Base-by-base conservation (phyloP, 805 yeast genomes). In the Barnettozyma wickerhamii region DNA sequence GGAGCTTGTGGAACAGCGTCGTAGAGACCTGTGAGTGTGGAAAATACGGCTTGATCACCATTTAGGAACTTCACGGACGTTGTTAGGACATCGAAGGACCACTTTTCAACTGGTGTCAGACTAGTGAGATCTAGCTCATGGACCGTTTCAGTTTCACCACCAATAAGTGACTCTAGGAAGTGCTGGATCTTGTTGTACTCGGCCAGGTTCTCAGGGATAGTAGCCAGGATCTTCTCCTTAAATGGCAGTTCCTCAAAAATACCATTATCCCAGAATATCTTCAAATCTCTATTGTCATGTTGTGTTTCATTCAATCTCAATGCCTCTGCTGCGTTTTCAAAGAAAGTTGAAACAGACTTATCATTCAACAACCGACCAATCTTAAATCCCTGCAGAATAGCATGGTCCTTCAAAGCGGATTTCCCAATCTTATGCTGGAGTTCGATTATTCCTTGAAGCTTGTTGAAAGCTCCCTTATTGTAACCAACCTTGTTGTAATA, bases 381-480 rank as follows among this genome's bases (percentile, higher is more conserved):
- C 29, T 54, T 53, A n/a, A 50, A 30, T 12, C 57, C 60, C 43
- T 60, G 65, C 6, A 57, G 33, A 7, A 50, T 41, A 13, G 53
- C 37, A 35, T 56, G 59, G n/a, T 41, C 49, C 41, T 48, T 56
- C 36, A 52, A 27, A 17, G 41, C 35, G 19, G 95, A 85, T 37
- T 66, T 59, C 3, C 60, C 51, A 33, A 87, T 49, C 37, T 79
- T 67, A 10, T 59, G 53, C 13, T 76, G 76, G 48, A 90, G 79
- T 17, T 77, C 77, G 15, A 83, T 52, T 59, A 88, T 77, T 1
- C 88, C 82, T 21, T 71, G 68, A 14, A 88, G 53, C 55, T 88
- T 89, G 44, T 81, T 79, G 58, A 73, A 85, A 0, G 83, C 71
- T 17, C 72, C 69, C 19, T 71, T 69, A 28, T 79, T 74, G 49